A percentile compares a stretch with the other conserved stretches of the same genome.
Evolutionary conservation across 768 basidiomycete species (phyloP).

Genomic region (Rhodotorula kratochvilovae): DNA sequence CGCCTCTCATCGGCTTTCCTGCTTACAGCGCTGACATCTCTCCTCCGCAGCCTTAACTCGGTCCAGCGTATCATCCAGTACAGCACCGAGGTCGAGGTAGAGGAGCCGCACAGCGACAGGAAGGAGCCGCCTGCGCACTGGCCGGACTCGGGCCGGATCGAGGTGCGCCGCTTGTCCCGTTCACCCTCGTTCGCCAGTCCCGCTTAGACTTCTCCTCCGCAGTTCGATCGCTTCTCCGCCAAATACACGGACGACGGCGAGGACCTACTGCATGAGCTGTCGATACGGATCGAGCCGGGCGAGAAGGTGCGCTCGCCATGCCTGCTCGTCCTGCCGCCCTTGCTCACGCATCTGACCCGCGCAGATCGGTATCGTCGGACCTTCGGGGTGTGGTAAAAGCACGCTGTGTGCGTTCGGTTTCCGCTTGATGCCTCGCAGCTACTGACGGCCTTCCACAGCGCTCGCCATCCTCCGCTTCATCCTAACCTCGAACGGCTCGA

Average conservation of each 20-base stretch:
- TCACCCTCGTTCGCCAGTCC: neutral
- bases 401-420: constrained; percentile 38
- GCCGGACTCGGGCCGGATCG: constrained; percentile 35
- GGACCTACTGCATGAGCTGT: constrained; percentile 48
- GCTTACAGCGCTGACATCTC: no score
- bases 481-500: constrained; percentile 45
- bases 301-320: constrained; percentile 41
- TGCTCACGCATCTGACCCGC: neutral
- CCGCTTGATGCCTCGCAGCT: rapidly evolving
- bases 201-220: neutral
- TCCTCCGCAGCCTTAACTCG: constrained; percentile 44
- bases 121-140: constrained; percentile 50
- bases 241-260: constrained; percentile 43
- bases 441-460: constrained; percentile 27
- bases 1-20: no score
- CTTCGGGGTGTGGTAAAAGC: constrained; percentile 50
- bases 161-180: neutral
- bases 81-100: constrained; percentile 34
- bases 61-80: constrained; percentile 53
- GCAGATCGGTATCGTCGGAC: constrained; percentile 48
- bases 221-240: constrained; percentile 44
- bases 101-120: constrained; percentile 34
- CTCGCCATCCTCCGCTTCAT: constrained; percentile 52
- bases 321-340: no score
- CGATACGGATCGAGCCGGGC: constrained; percentile 47